Conservation (phyloP, 768 basidiomycete species). For the Leccinum subgranulosum region DNA sequence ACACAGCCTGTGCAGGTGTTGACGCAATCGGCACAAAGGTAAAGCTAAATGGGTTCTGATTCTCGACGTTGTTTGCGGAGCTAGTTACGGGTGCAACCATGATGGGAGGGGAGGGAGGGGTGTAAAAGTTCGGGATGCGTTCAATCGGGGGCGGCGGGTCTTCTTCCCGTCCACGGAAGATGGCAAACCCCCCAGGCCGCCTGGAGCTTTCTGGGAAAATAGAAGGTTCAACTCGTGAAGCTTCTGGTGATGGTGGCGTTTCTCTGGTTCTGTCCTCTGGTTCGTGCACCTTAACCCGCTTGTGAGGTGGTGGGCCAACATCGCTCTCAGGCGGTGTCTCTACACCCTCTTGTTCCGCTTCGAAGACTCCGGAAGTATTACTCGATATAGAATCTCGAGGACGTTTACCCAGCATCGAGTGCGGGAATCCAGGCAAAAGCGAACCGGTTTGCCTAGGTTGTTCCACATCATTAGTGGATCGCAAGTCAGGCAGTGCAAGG, state of each 20-base stretch:
- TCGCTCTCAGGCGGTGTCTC: constrained; percentile 38
- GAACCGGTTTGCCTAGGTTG: constrained; percentile 12
- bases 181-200: constrained; percentile 39
- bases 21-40: constrained; percentile 50
- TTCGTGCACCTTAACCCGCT: constrained; percentile 43
- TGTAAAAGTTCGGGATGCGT: constrained; percentile 51
- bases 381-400: constrained; percentile 50
- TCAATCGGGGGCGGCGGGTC: constrained; percentile 52
- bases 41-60: constrained; percentile 53
- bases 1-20: constrained; percentile 44
- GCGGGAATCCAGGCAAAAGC: constrained; percentile 38
- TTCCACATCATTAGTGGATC: constrained; percentile 6
- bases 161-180: constrained; percentile 43
- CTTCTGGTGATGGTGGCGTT: constrained; percentile 7
- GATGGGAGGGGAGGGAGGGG: constrained; percentile 39
- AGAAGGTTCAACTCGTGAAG: constrained; percentile 16
- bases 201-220: constrained; percentile 9
- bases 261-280: constrained; percentile 24
- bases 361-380: constrained; percentile 39
- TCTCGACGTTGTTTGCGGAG: constrained; percentile 50
- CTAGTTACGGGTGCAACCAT: constrained; percentile 38
- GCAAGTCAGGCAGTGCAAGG: constrained; percentile 7
- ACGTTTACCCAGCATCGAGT: constrained; percentile 62
- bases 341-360: constrained; percentile 40
- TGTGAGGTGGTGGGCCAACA: constrained; percentile 47